Base-by-base conservation (phyloP, 1,139 yeast species). In the Blastobotrys buckinghamii region DNA sequence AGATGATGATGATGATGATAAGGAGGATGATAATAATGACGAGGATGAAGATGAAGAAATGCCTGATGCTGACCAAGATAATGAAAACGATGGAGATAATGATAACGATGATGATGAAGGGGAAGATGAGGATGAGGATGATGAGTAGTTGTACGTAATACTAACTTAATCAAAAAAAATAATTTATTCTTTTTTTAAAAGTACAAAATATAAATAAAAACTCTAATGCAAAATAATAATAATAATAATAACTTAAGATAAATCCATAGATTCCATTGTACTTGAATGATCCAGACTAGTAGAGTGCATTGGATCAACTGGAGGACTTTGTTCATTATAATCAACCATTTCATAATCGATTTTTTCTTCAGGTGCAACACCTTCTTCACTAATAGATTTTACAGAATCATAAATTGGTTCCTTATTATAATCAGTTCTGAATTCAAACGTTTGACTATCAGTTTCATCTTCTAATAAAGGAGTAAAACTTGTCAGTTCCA, bases 401-500 rank as follows among this genome's bases (percentile, higher is more conserved):
- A 22, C 6, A 22, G 16, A 27, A 6, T 30, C 7, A 10, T 29
- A 12, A 19, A 19, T 20, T n/a, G n/a, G n/a, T n/a, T n/a, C n/a
- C n/a, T n/a, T n/a, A 37, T 37, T 37, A 12, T 27, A 33, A 40
- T 45, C 37, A 12, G 39, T 45, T 6, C 40, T 22, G 19, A 39
- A 39, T 26, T 39, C 41, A 10, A 40, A n/a, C 13, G 39, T 17
- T n/a, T 42, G 26, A 6, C 32, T 13, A n/a, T n/a, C n/a, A 10
- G 26, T 9, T 9, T 30, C 22, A 20, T 17, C 22, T 27, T 47
- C 53, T 15, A 50, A 30, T 17, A 48, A 46, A 2, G 64, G 63
- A 19, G 55, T 55, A 50, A 71, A 71, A 42, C 70, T 64, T 30
- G 67, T 61, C 20, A 71, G 63, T 51, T 71, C 73, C 61, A 71